Evolutionary conservation across 2,329 filamentous ascomycete genomes (phyloP).

Genomic region (Anthostomella pinea): DNA sequence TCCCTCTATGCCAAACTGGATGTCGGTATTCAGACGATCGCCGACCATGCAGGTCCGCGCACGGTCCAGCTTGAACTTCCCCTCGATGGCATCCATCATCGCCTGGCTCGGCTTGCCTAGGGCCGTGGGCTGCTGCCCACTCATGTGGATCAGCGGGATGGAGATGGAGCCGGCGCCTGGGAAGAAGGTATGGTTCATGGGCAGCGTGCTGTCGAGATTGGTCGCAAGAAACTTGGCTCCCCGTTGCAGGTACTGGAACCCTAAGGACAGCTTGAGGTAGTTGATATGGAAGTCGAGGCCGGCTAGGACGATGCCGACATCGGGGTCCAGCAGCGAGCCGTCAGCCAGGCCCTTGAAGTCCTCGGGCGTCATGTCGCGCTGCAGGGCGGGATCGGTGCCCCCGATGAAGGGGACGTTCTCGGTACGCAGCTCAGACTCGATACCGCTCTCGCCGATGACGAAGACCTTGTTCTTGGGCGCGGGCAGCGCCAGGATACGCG

Average conservation of each 20-base stretch:
- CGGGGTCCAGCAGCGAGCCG: conserved; percentile 73
- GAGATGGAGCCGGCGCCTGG: conserved; percentile 85
- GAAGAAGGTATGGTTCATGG: conserved; percentile 78
- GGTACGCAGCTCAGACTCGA: conserved; percentile 80
- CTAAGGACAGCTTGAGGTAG: conserved; percentile 85
- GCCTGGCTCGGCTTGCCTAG: conserved; percentile 95
- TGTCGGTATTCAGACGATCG: conserved; percentile 91
- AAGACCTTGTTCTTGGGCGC: conserved; percentile 87
- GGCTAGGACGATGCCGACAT: conserved; percentile 84
- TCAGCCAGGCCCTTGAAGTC: conserved; percentile 80
- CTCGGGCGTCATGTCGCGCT: conserved; percentile 73
- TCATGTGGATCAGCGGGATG: conserved; percentile 73
- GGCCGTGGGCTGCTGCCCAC: conserved; percentile 66
- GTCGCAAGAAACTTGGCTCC: conserved; percentile 89
- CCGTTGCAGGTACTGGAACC: conserved; percentile 78
- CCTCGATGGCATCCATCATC: conserved; percentile 99
- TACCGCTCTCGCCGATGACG: conserved; percentile 85
- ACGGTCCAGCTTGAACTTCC: conserved; percentile 87
- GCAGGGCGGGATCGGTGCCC: conserved; percentile 76
- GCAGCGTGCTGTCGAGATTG: conserved; percentile 88
- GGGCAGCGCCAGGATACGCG: conserved; percentile 80
- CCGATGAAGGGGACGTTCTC: conserved; percentile 81
- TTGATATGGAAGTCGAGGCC: conserved; percentile 94
- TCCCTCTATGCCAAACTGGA: conserved; percentile 90
- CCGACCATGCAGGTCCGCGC: conserved; percentile 91